Evolutionary conservation across 1,284 basidiomycete species (phyloP), one percentile per base, ranked within the genome.

Genomic region (Naganishia sp.): DNA sequence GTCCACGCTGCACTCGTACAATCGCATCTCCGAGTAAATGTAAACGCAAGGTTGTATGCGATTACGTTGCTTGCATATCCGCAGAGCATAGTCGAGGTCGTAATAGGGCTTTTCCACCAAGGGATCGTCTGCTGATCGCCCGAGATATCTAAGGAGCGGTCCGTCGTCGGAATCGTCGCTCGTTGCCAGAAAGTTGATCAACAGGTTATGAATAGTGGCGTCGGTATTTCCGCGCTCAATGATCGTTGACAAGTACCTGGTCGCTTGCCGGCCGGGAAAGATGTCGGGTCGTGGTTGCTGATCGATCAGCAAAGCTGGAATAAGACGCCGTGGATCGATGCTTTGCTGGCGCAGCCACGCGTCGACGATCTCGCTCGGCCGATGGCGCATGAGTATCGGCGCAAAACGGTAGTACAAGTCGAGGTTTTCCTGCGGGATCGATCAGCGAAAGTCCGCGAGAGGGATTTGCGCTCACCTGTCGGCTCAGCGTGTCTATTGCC

Each of bases 21-120:
- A 81, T 0, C 92, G 94, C 93, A 99, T 95, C 82, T 96, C 94
- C 10, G 92, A 90, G 79, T 98, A 99, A 66, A 99, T 95, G 73
- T 93, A 89, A 49, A 99, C 93, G 76, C 94, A 98, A 1, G 95
- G 87, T 72, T 94, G 91, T 35, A 87, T 90, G 54, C 90, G 84
- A 6, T 87, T 86, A 49, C 89, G 84, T 70, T 87, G 85, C 74
- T 92, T 92, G 81, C 94, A 99, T 52, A 96, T 80, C 10, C 96
- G 87, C 67, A 99, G 78, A 0, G 95, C 96, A 75, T 98, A 99
- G 81, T 99, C 94, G 45, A 99, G 85, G 73, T 99, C 95, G 75
- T 94, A 99, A 78, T 93, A 96, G 0, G 95, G 94, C 74, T 87
- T 88, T 3, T 87, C 87, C 0, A 91, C 91, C 25, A 90, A 76